Conservation (phyloP, 2,329 filamentous ascomycete species). For the Alternaria ethzedia region DNA sequence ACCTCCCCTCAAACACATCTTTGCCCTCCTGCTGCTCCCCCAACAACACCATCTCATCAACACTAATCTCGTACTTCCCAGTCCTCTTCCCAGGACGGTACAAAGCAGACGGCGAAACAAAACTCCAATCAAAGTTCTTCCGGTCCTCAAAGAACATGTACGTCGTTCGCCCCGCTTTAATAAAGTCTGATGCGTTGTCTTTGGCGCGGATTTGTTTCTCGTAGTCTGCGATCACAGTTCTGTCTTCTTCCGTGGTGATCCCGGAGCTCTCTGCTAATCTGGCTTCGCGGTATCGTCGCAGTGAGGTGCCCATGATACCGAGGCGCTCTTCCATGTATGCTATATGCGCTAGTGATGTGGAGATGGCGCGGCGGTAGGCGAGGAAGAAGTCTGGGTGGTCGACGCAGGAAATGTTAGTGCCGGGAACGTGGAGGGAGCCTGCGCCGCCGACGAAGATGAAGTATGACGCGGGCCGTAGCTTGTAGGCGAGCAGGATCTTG, state of each 20-base stretch:
- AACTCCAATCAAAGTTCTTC: conserved; percentile 41
- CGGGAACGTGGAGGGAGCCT: conserved; percentile 39
- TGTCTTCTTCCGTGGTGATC: conserved; percentile 21
- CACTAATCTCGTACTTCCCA: conserved; percentile 39
- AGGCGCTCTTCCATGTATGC: conserved; percentile 45
- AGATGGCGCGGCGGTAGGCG: conserved; percentile 44
- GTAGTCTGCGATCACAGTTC: conserved; percentile 26
- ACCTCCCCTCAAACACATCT: conserved; percentile 37
- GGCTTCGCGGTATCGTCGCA: conserved; percentile 37
- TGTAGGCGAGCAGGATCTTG: conserved; percentile 43
- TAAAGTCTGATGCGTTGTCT: conserved; percentile 38
- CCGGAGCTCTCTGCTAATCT: conserved; percentile 27
- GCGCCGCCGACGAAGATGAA: conserved; percentile 47
- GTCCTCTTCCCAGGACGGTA: conserved; percentile 44
- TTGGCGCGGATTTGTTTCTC: conserved; percentile 30
- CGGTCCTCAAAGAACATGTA: conserved; percentile 49
- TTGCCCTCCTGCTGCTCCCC: conserved; percentile 30
- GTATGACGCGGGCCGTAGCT: conserved; percentile 32
- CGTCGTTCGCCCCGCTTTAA: conserved; percentile 42
- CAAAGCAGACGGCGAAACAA: conserved; percentile 42
- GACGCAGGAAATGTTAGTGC: conserved; percentile 27
- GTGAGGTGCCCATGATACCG: conserved; percentile 34
- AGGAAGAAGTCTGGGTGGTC: conserved; percentile 45
- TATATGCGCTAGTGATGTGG: conserved; percentile 43
- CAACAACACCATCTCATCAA: conserved; percentile 41